Evolutionary conservation across 192 early-diverging fungal genomes (phyloP), one percentile per base, ranked within the genome.

Genomic region (Helicostylum pulchrum): DNA sequence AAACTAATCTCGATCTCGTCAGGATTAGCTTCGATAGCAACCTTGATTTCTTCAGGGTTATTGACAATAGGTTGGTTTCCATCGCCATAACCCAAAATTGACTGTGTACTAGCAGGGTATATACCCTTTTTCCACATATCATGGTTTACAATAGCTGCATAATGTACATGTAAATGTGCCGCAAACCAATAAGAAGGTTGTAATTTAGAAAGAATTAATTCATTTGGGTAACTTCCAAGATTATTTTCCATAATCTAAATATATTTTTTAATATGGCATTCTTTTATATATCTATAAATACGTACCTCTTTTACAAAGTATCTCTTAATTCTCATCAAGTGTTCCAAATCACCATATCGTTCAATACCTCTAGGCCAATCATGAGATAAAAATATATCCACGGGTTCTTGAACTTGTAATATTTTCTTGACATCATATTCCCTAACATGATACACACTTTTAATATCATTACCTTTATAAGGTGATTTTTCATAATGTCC

Each of bases 281-380:
- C 5, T 58, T 42, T 56, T 56, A 11, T 55, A 14, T 6, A 12
- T 34, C 0, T 23, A 20, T 39, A 44, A 10, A 6, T 45, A 6
- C 17, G 66, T 66, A 93, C 88, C 78, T 98, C 96, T 2, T 67
- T 66, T 43, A 53, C 68, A 54, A 98, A 90, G 72, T 82, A 92
- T n/a, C 72, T 80, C 66, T 98, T 98, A 3, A 34, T 70, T 3
- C 72, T 61, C 20, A 96, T 62, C 45, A 99, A 75, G 26, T 61
- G 23, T 4, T 66, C 44, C 0, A 80, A 70, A 73, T 98, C 74
- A 2, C 97, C 97, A 70, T 87, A 87, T 21, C 78, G 73, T 48
- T 90, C 90, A 32, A 98, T 93, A 8, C 85, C 86, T 48, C 83
- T 78, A 1, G 97, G 97, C 97, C 97, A 99, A 65, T 99, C 97